These are phyloP conservation scores for Penicillium pulvis DNA, from an alignment of 495 filamentous ascomycete species.

Conservation along the genomic window DNA sequence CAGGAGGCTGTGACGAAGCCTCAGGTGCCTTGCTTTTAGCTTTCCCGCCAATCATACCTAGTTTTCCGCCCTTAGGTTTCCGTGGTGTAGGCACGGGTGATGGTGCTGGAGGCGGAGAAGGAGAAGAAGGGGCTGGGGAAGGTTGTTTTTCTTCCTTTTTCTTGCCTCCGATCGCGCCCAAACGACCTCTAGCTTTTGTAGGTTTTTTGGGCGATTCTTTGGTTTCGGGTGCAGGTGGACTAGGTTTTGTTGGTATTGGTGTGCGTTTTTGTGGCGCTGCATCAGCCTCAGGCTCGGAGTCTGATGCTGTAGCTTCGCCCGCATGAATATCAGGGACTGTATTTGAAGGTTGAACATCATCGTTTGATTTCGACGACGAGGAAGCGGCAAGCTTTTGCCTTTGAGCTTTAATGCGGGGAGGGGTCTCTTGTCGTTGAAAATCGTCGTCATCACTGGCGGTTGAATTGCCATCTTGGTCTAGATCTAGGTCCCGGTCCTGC, in stretches of 20 bases:
- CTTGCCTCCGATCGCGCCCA: slow-evolving; percentile 45
- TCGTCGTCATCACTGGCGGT: slow-evolving; percentile 37
- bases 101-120: slow-evolving; percentile 9
- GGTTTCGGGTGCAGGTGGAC: slow-evolving; percentile 3
- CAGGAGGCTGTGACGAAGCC: neutral
- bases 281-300: slow-evolving; percentile 22
- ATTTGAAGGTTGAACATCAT: slow-evolving; percentile 7
- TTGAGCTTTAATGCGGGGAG: slow-evolving; percentile 3
- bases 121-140: slow-evolving; percentile 10
- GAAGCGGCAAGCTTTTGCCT: neutral
- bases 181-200: slow-evolving; percentile 22
- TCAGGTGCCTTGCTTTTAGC: slow-evolving; percentile 5
- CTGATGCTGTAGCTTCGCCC: slow-evolving; percentile 22
- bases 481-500: slow-evolving; percentile 8
- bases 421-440: slow-evolving; percentile 23
- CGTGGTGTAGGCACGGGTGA: slow-evolving; percentile 5
- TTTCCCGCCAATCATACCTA: slow-evolving; percentile 44
- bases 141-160: slow-evolving; percentile 24
- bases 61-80: slow-evolving; percentile 31
- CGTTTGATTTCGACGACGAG: no score
- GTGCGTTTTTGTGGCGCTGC: neutral
- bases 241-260: neutral
- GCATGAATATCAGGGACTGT: slow-evolving; percentile 3
- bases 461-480: slow-evolving; percentile 20
- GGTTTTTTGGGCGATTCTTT: slow-evolving; percentile 15